Percentiles rank a stretch among this genome's conserved stretches.
Evolutionary conservation across 2,329 filamentous ascomycete species (phyloP).

Genomic region (Aspergillus clavatus): DNA sequence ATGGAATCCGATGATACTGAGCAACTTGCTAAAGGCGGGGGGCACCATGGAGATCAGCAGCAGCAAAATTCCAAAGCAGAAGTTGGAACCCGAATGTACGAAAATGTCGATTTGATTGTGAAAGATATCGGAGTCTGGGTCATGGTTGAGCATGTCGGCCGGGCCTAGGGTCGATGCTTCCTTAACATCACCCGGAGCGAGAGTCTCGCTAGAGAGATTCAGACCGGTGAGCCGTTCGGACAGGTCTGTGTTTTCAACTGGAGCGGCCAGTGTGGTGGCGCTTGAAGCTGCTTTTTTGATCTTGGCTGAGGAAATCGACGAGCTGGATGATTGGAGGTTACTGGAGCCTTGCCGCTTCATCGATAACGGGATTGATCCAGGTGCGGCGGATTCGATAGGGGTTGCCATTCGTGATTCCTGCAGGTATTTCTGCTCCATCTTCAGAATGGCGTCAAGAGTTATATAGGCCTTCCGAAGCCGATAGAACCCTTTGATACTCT

Average conservation of each 20-base stretch:
- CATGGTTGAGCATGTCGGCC: slow-evolving; percentile 38
- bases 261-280: slow-evolving; percentile 1
- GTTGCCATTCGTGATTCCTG: slow-evolving; percentile 17
- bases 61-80: slow-evolving; percentile 83
- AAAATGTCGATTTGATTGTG: slow-evolving; percentile 77
- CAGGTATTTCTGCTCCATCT: slow-evolving; percentile 63
- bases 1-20: slow-evolving; percentile 84
- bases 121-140: slow-evolving; percentile 60
- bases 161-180: slow-evolving; percentile 20
- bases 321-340: slow-evolving; percentile 1
- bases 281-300: slow-evolving; percentile 13
- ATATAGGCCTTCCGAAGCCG: slow-evolving; percentile 85
- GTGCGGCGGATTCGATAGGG: background rate
- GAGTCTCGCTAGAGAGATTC: slow-evolving; percentile 15
- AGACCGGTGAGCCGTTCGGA: slow-evolving; percentile 21
- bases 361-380: slow-evolving; percentile 8
- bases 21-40: slow-evolving; percentile 78
- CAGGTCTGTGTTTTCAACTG: slow-evolving; percentile 15
- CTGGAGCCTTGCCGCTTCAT: slow-evolving; percentile 8
- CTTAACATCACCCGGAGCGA: slow-evolving; percentile 16
- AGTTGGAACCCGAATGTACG: slow-evolving; percentile 79
- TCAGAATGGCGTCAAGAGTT: slow-evolving; percentile 72
- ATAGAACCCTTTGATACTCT: slow-evolving; percentile 87
- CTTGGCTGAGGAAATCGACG: slow-evolving; percentile 11
- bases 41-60: slow-evolving; percentile 90